Conservation (phyloP, 176 grass and related monocot genomes). For the Oryza meyeriana region DNA sequence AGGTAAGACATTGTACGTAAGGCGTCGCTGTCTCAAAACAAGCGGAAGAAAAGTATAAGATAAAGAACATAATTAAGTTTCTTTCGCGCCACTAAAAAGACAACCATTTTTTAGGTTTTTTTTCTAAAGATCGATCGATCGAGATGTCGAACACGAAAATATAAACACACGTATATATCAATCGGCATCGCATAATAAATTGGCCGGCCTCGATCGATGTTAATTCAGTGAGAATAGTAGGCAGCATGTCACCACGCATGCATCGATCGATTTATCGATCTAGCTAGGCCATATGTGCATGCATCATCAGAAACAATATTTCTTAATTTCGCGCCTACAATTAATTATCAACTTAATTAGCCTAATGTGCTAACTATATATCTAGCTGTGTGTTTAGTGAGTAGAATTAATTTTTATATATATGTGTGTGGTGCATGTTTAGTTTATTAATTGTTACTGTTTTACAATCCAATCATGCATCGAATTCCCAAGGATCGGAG, state of each 20-base stretch:
- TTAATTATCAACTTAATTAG: not conserved
- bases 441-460: not conserved
- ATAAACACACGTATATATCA: not conserved
- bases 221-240: not conserved
- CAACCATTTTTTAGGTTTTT: conserved; percentile 6
- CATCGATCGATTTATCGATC: too few relatives aligned
- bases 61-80: conserved; percentile 20
- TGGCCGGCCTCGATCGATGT: not conserved
- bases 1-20: conserved; percentile 19
- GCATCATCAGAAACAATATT: not conserved
- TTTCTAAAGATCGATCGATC: not conserved
- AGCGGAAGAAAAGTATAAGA: not conserved
- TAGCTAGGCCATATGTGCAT: not conserved
- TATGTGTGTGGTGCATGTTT: not conserved
- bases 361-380: not conserved
- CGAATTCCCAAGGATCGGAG: not conserved
- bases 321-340: not conserved
- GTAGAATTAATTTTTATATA: too few relatives aligned
- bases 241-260: not conserved
- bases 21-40: conserved; percentile 4
- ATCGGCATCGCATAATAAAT: conserved; percentile 29
- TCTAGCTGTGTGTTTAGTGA: not conserved
- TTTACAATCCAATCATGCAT: conserved; percentile 15
- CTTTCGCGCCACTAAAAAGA: conserved; percentile 32
- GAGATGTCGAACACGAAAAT: conserved; percentile 1